phyloP scores from a whole-genome alignment of 805 yeast genomes.

The Soucietia sequanensis region DNA sequence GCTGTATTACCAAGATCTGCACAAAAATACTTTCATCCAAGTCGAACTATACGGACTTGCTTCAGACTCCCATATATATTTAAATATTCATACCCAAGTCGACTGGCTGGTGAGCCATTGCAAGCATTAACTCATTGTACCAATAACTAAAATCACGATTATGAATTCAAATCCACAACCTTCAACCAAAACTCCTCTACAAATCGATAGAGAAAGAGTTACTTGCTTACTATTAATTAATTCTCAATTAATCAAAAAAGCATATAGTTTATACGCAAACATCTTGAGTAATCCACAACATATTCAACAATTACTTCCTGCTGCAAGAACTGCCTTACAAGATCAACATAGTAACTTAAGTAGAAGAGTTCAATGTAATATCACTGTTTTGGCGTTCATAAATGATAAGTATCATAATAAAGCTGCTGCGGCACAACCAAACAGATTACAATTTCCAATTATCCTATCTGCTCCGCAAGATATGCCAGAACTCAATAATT shows the following conservation, averaged over 20 bases:
- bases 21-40: too few species aligned
- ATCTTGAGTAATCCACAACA: slow-evolving; percentile 35
- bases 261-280: slow-evolving; percentile 33
- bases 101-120: not conserved
- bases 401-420: slow-evolving; percentile 38
- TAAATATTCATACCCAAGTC: not conserved
- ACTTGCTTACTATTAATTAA: slow-evolving; percentile 42
- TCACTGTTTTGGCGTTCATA: slow-evolving; percentile 37
- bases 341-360: slow-evolving; percentile 38
- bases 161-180: too few species aligned
- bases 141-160: not conserved
- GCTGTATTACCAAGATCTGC: too few species aligned
- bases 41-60: too few species aligned
- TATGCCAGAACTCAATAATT: slow-evolving; percentile 50
- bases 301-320: slow-evolving; percentile 28
- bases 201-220: slow-evolving; percentile 39
- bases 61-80: too few species aligned
- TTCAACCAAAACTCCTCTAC: slow-evolving; percentile 9
- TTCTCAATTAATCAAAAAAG: slow-evolving; percentile 42
- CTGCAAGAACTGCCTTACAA: slow-evolving; percentile 10
- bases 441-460: slow-evolving; percentile 42
- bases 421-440: slow-evolving; percentile 24
- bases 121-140: not conserved
- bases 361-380: slow-evolving; percentile 41
- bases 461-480: slow-evolving; percentile 55